Evolutionary conservation across 768 basidiomycete species (phyloP).

Genomic region (Sistotremastrum suecicum): DNA sequence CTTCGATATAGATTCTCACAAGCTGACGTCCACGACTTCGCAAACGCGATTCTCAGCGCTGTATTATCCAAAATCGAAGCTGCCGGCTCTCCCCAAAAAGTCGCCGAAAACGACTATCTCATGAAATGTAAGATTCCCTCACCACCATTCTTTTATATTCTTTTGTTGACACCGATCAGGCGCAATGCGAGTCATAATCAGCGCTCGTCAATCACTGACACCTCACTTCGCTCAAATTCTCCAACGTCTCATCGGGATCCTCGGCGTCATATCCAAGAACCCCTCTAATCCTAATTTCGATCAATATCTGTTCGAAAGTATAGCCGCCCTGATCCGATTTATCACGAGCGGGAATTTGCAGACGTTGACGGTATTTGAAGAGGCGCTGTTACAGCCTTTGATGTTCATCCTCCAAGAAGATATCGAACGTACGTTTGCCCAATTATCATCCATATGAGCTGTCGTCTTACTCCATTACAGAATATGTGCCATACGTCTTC

Average conservation of each 20-base stretch:
- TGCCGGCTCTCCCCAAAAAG: slow-evolving; percentile 73
- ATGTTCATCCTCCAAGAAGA: slow-evolving; percentile 83
- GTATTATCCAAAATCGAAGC: slow-evolving; percentile 70
- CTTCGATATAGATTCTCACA: slow-evolving; percentile 57
- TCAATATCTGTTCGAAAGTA: slow-evolving; percentile 93
- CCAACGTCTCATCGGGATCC: slow-evolving; percentile 62
- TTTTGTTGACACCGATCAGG: slow-evolving; percentile 31
- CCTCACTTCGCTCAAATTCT: slow-evolving; percentile 55
- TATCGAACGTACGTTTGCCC: slow-evolving; percentile 58
- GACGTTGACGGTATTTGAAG: slow-evolving; percentile 64
- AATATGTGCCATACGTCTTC: slow-evolving; percentile 96
- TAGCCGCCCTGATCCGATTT: slow-evolving; percentile 91
- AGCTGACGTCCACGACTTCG: slow-evolving; percentile 74
- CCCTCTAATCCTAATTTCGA: slow-evolving; percentile 97
- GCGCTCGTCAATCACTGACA: slow-evolving; percentile 65
- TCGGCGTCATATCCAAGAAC: slow-evolving; percentile 84
- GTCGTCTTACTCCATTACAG: slow-evolving; percentile 24
- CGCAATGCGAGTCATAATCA: slow-evolving; percentile 86
- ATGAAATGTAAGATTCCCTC: slow-evolving; percentile 66
- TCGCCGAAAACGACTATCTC: slow-evolving; percentile 93
- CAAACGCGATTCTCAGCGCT: slow-evolving; percentile 54
- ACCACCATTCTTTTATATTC: neutral
- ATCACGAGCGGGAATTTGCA: slow-evolving; percentile 56
- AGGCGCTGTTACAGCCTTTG: slow-evolving; percentile 72
- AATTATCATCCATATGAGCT: neutral